Evolutionary conservation across 2,329 filamentous ascomycete genomes (phyloP).

Genomic region (Penicillium thymicola): DNA sequence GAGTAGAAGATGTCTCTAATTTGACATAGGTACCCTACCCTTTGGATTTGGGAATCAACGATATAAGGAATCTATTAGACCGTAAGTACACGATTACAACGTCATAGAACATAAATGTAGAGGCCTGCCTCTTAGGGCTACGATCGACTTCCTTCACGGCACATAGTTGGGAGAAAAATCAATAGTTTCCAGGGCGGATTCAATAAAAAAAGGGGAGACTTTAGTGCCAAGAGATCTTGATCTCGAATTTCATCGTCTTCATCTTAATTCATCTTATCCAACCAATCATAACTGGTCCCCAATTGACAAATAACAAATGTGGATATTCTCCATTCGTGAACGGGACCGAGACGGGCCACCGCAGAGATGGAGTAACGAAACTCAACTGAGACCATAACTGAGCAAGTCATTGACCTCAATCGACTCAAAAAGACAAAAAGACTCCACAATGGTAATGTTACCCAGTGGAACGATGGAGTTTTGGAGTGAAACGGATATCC

Average conservation of each 20-base stretch:
- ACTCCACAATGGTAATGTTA: background rate
- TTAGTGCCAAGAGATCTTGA: conserved; percentile 9
- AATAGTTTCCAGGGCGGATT: background rate
- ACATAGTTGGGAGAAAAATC: background rate
- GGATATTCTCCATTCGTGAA: background rate
- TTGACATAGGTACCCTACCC: too few relatives aligned
- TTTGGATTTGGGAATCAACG: background rate
- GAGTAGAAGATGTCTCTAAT: background rate
- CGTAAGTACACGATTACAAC: background rate
- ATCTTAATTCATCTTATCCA: background rate
- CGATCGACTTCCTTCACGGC: conserved; percentile 1
- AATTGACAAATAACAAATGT: conserved; percentile 4
- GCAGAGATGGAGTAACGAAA: background rate
- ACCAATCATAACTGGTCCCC: background rate
- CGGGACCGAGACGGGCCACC: background rate
- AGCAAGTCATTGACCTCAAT: too few relatives aligned
- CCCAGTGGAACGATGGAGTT: background rate
- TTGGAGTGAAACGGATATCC: background rate
- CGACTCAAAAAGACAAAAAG: too few relatives aligned
- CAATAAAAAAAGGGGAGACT: background rate
- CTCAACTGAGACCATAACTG: background rate
- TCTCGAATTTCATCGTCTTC: background rate
- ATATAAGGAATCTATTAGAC: too few relatives aligned
- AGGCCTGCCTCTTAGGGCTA: background rate
- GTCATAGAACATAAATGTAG: background rate